phyloP scores from a whole-genome alignment of 164 flowering plant species.

The Annona squamosa region DNA sequence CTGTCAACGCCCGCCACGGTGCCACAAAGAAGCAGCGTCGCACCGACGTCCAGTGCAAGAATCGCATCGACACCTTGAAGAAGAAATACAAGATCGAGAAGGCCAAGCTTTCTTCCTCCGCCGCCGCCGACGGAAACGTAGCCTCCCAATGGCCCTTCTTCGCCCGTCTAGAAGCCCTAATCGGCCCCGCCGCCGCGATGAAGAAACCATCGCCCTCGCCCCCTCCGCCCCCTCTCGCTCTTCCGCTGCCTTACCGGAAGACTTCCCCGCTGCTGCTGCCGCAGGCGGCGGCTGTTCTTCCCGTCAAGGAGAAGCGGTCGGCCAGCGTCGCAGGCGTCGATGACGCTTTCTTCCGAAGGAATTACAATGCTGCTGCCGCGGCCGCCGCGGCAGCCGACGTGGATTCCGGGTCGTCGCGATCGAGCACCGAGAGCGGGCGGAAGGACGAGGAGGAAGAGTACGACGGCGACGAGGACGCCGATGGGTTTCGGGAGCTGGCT shows the following conservation, averaged over 20 bases:
- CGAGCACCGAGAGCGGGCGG: conserved; percentile 24
- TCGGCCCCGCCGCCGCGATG: conserved; percentile 13
- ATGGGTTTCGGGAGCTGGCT: conserved; percentile 55
- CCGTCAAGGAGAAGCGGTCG: conserved; percentile 22
- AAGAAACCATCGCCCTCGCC: conserved; percentile 23
- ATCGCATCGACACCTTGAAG: conserved; percentile 90
- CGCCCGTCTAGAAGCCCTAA: conserved; percentile 18
- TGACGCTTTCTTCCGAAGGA: conserved; percentile 33
- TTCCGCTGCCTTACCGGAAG: conserved; percentile 28
- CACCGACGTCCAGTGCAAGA: conserved; percentile 91
- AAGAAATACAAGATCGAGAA: conserved; percentile 91
- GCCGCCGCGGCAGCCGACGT: conserved; percentile 42
- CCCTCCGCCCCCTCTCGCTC: conserved; percentile 20
- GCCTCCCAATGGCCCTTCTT: conserved; percentile 26
- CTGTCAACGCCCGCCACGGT: conserved; percentile 67
- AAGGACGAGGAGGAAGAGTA: conserved; percentile 22
- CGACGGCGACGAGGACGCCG: conserved; percentile 37
- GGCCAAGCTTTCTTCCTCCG: conserved; percentile 31
- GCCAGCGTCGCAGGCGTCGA: conserved; percentile 13
- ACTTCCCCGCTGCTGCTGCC: conserved; percentile 11
- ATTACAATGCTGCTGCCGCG: conserved; percentile 43
- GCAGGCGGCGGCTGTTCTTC: conserved; percentile 20
- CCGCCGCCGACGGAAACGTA: conserved; percentile 32
- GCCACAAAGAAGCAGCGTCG: conserved; percentile 51
- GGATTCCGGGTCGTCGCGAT: conserved; percentile 20